Percentiles rank a stretch among this genome's conserved stretches.
Conservation (phyloP, 2,329 filamentous ascomycete genomes). For the Alternaria triticimaculans region DNA sequence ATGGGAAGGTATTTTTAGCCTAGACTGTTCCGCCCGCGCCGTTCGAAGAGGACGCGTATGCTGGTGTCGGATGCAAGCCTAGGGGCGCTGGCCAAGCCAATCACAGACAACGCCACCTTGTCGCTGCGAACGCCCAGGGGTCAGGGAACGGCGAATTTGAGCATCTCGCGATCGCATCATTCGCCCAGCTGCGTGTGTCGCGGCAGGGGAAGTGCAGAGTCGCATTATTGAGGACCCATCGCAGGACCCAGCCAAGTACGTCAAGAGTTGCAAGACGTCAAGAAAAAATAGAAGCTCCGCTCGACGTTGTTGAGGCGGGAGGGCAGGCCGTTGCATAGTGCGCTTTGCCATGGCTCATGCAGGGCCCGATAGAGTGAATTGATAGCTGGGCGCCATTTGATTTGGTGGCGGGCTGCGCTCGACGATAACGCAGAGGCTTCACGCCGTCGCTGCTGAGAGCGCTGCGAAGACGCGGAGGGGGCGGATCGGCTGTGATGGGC, state of each 20-base stretch:
- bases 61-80: constrained; percentile 5
- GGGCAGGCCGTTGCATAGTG: constrained; percentile 16
- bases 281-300: neutral
- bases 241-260: neutral
- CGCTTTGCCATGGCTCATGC: constrained; percentile 26
- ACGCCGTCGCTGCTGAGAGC: neutral
- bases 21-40: neutral
- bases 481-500: neutral
- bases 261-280: constrained; percentile 4
- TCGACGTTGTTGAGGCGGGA: constrained; percentile 13
- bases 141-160: constrained; percentile 5
- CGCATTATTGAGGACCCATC: neutral
- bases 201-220: neutral
- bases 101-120: neutral
- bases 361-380: constrained; percentile 15
- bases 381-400: constrained; percentile 27
- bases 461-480: neutral
- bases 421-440: constrained; percentile 10
- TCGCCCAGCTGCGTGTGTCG: constrained; percentile 1
- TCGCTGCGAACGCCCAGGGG: constrained; percentile 14
- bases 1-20: neutral
- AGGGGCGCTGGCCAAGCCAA: constrained; percentile 4
- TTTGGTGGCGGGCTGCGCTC: constrained; percentile 16
- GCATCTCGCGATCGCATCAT: neutral
- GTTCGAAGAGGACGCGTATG: constrained; percentile 14